Percentiles rank a stretch among this genome's conserved stretches.
Conservation (phyloP, 1,284 basidiomycete genomes). For the Cryptococcus maquisensis region DNA sequence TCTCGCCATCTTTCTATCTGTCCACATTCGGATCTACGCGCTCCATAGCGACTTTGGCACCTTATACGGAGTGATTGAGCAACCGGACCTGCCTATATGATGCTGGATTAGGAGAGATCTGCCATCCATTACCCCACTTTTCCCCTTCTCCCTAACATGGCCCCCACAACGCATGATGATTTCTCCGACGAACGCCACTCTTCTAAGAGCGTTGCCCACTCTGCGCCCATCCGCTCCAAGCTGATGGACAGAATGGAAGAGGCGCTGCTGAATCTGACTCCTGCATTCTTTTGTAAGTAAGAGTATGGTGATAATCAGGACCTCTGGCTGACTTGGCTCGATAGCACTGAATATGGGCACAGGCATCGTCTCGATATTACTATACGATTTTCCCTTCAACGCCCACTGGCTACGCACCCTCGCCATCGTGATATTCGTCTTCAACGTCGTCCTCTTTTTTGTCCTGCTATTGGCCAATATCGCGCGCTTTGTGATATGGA, state of each 20-base stretch:
- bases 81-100: too few species aligned
- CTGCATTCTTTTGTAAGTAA: slow-evolving; percentile 10
- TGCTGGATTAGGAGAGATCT: too few species aligned
- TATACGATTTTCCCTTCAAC: slow-evolving; percentile 51
- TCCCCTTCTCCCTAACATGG: too few species aligned
- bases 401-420: slow-evolving; percentile 47
- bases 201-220: neutral
- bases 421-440: slow-evolving; percentile 57
- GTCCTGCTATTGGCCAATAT: slow-evolving; percentile 54
- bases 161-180: too few species aligned
- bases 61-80: too few species aligned
- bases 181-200: too few species aligned
- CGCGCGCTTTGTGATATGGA: slow-evolving; percentile 57
- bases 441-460: slow-evolving; percentile 64
- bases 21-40: too few species aligned
- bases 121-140: too few species aligned
- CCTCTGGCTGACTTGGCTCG: neutral
- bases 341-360: slow-evolving; percentile 50
- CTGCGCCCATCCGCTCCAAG: too few species aligned
- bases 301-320: neutral
- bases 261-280: slow-evolving; percentile 4
- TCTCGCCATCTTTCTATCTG: too few species aligned
- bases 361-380: slow-evolving; percentile 50
- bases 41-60: too few species aligned
- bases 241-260: neutral